Conservation (phyloP, 2,329 filamentous ascomycete genomes). For the Magnaporthales sp. region DNA sequence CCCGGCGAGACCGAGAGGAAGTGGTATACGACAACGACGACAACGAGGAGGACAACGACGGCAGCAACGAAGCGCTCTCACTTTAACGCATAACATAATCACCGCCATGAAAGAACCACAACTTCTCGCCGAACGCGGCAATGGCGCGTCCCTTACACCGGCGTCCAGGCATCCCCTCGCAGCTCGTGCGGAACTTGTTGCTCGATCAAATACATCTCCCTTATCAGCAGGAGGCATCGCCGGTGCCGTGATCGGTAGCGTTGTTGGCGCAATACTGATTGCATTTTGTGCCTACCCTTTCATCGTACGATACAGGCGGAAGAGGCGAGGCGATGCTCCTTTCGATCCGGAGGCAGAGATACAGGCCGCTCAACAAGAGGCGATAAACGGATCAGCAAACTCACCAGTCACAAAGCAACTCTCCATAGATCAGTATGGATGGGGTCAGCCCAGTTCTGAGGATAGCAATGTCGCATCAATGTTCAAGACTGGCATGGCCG, state of each 20-base stretch:
- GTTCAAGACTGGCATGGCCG: background rate
- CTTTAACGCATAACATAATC: background rate
- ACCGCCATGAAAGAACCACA: background rate
- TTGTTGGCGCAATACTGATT: slow-evolving; percentile 19
- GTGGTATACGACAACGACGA: background rate
- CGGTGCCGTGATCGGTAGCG: slow-evolving; percentile 23
- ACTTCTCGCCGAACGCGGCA: background rate
- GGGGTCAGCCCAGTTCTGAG: background rate
- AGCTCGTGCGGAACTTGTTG: background rate
- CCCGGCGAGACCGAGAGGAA: background rate
- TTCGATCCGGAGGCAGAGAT: slow-evolving; percentile 18
- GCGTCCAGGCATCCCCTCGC: background rate
- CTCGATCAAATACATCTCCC: background rate
- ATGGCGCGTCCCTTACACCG: background rate
- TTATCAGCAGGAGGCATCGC: slow-evolving; percentile 23
- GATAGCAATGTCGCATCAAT: background rate
- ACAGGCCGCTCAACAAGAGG: slow-evolving; percentile 14
- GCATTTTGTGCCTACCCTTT: slow-evolving; percentile 23
- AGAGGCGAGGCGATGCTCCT: slow-evolving; percentile 9
- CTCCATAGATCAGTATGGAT: slow-evolving; percentile 5
- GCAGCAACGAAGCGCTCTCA: background rate
- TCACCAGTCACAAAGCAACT: slow-evolving; percentile 1
- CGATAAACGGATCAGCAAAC: background rate
- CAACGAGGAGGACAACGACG: too few species aligned
- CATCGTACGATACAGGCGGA: slow-evolving; percentile 20